Evolutionary conservation across 2,329 filamentous ascomycete species (phyloP), one percentile per base, ranked within the genome.

Genomic region (Hypoxylon sp.): DNA sequence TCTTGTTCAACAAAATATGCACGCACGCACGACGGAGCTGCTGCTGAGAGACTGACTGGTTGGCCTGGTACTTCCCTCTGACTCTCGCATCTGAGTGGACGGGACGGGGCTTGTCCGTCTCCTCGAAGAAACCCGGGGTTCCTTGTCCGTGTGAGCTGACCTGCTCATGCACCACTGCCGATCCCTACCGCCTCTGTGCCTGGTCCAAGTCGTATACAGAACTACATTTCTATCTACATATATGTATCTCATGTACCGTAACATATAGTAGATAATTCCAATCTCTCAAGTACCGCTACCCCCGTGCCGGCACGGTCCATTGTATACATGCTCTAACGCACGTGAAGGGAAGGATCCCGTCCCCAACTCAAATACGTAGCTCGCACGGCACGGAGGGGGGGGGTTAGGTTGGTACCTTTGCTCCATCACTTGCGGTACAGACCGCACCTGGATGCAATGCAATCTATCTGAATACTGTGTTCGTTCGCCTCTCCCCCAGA

Each of bases 191-290:
- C 50, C 45, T 57, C 37, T 31, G 49, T 52, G 52, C 40, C 44
- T 55, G 50, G 59, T 57, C 56, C 59, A 56, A 46, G 51, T 59
- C 51, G 47, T 53, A 61, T 57, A 51, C 56, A 52, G 48, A 51
- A 35, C 21, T 41, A 50, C 30, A 41, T 50, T 29, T 25, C 27
- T 41, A 35, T 9, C 20, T 36, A 31, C 36, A 15, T 44, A 19
- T 40, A 35, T 29, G n/a, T 36, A 50, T 27, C 25, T 36, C 31
- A 43, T 30, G 46, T 43, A 42, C n/a, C n/a, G n/a, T n/a, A n/a
- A n/a, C n/a, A n/a, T n/a, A n/a, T n/a, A n/a, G n/a, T n/a, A n/a
- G n/a, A n/a, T n/a, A n/a, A n/a, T n/a, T n/a, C n/a, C n/a, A n/a
- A n/a, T n/a, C n/a, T 40, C 32, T 12, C 20, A 50, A 31, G 38